Base-by-base conservation (phyloP, 805 yeast species). In the Cyberlindnera lachancei region DNA sequence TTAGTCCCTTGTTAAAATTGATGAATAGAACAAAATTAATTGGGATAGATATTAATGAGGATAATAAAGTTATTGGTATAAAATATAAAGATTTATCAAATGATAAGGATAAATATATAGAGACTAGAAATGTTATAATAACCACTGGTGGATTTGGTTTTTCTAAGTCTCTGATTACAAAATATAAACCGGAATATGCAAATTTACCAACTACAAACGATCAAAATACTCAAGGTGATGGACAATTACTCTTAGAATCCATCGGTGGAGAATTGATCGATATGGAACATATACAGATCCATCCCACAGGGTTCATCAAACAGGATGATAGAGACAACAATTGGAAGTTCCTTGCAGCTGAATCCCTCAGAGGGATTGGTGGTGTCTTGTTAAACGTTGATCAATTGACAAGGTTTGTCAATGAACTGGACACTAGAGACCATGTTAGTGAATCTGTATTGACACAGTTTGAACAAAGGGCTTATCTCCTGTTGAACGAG, bases 271-370 rank as follows among this genome's bases (percentile, higher is more conserved):
- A 63, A 7, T 52, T 73, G 38, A 61, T 72, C 12, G 73, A 73
- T 44, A 73, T 74, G 79, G 70, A 70, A 29, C 68, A 73, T 42
- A 55, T 75, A 15, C 82, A 75, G 52, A 63, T 75, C 9, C 80
- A 75, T 46, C 81, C 81, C 25, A 75, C 80, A 3, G 80, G 80
- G 3, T 73, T 73, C 49, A 56, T 74, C 22, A 69, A 69, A 31
- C 61, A 62, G 10, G 51, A 50, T 14, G 61, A 67, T 23, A 59
- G 58, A 16, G 44, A 46, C 5, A 60, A 53, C 31, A 61, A 59
- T 33, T 66, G 69, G 68, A 73, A 73, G 49, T 66, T 74, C 41
- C 50, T 75, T 12, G 76, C 79, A 41, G 80, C 79, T 7, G 82
- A 75, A 42, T 64, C 76, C 1, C 44, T 75, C 4, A 58, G 82